Evolutionary conservation across 2,329 filamentous ascomycete species (phyloP).

Genomic region (Calonectria ilicicola): DNA sequence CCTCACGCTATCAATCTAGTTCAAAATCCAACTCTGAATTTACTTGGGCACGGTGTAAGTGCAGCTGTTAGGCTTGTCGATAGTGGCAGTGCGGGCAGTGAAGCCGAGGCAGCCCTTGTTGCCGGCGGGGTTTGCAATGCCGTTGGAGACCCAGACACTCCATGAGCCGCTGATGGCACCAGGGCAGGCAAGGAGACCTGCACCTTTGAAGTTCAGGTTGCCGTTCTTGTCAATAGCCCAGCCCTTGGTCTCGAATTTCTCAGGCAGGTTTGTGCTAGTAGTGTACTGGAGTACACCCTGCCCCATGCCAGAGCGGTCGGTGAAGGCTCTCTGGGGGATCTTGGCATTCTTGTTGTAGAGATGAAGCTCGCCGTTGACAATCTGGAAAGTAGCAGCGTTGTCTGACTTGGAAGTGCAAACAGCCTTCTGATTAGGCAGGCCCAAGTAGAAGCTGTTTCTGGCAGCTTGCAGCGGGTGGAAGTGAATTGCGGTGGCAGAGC

Average conservation of each 20-base stretch:
- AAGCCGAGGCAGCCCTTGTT: conserved; percentile 53
- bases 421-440: conserved; percentile 58
- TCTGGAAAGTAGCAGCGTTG: conserved; percentile 62
- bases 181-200: conserved; percentile 65
- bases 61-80: conserved; percentile 50
- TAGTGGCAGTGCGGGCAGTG: conserved; percentile 43
- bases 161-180: conserved; percentile 54
- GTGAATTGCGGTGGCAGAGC: conserved; percentile 63
- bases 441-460: conserved; percentile 56
- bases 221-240: conserved; percentile 59
- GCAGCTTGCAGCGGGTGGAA: conserved; percentile 59
- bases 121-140: conserved; percentile 49
- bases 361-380: conserved; percentile 58
- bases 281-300: conserved; percentile 64
- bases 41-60: conserved; percentile 41
- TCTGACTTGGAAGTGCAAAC: conserved; percentile 56
- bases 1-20: too few species aligned
- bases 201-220: conserved; percentile 58
- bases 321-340: conserved; percentile 61
- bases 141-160: conserved; percentile 51
- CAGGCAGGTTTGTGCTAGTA: conserved; percentile 52
- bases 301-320: conserved; percentile 70
- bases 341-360: conserved; percentile 56
- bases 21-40: too few species aligned
- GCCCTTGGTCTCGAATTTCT: conserved; percentile 58